Evolutionary conservation across 2,329 filamentous ascomycete species (phyloP).

Genomic region (Talaromyces funiculosus): DNA sequence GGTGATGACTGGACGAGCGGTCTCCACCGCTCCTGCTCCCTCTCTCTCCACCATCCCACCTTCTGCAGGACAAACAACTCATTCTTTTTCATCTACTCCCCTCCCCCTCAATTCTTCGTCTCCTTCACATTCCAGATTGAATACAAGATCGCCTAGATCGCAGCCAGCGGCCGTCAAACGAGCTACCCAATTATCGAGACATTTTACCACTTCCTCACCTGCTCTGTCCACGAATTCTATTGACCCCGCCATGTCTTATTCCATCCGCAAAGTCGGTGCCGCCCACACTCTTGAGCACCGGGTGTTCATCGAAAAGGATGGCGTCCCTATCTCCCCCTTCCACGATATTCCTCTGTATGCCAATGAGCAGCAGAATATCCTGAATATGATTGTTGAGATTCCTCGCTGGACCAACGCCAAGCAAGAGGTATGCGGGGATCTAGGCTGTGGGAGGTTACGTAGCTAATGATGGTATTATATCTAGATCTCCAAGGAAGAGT

Average conservation of each 20-base stretch:
- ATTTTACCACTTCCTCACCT: slow-evolving; percentile 40
- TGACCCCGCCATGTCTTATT: slow-evolving; percentile 51
- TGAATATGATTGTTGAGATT: slow-evolving; percentile 99
- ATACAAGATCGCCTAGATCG: background rate
- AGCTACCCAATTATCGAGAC: slow-evolving; percentile 43
- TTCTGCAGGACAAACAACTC: background rate
- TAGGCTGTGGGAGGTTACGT: background rate
- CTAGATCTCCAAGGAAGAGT: slow-evolving; percentile 97
- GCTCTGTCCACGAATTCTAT: slow-evolving; percentile 21
- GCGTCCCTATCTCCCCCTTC: slow-evolving; percentile 87
- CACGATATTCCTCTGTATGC: slow-evolving; percentile 98
- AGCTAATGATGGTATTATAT: background rate
- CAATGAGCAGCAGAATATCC: slow-evolving; percentile 88
- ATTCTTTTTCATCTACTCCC: background rate
- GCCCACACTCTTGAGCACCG: slow-evolving; percentile 95
- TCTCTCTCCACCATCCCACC: slow-evolving; percentile 6
- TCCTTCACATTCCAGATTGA: slow-evolving; percentile 13
- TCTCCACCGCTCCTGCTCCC: slow-evolving; percentile 27
- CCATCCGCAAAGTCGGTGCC: slow-evolving; percentile 78
- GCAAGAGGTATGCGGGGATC: slow-evolving; percentile 69
- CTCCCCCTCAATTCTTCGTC: slow-evolving; percentile 11
- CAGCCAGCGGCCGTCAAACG: slow-evolving; percentile 25
- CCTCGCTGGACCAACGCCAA: slow-evolving; percentile 99
- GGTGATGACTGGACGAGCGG: slow-evolving; percentile 1
- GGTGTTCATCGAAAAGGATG: slow-evolving; percentile 97